These are phyloP conservation scores for Fraxinus ornus DNA, from an alignment of 305 asterid species.

Conservation along the genomic window DNA sequence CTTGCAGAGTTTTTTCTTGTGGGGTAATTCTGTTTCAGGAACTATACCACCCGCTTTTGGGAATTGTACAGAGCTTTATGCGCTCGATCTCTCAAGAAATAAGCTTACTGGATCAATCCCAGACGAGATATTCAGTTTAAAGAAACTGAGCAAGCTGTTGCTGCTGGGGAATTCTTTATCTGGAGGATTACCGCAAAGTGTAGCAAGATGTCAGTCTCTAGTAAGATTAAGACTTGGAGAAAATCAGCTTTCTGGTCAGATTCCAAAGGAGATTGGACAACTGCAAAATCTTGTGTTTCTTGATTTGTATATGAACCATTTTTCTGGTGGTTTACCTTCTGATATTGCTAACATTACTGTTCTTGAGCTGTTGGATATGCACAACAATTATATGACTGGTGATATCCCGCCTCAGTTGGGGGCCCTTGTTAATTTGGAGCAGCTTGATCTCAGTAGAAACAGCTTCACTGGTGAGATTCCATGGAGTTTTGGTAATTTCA, in stretches of 20 bases:
- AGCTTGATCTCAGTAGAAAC: conserved; percentile 85
- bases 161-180: conserved; percentile 72
- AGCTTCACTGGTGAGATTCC: conserved; percentile 75
- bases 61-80: conserved; percentile 76
- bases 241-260: conserved; percentile 83
- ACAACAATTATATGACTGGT: conserved; percentile 62
- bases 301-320: conserved; percentile 81
- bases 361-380: conserved; percentile 81
- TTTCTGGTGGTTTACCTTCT: conserved; percentile 73
- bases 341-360: conserved; percentile 63
- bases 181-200: conserved; percentile 59
- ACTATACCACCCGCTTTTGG: conserved; percentile 70
- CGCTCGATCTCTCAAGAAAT: conserved; percentile 81
- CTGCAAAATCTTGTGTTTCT: conserved; percentile 89
- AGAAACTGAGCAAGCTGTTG: conserved; percentile 79
- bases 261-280: conserved; percentile 80
- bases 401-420: conserved; percentile 65
- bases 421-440: conserved; percentile 66
- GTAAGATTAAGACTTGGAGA: conserved; percentile 86
- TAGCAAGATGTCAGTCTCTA: conserved; percentile 73
- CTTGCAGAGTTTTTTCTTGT: conserved; percentile 75
- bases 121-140: conserved; percentile 65
- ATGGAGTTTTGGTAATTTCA: conserved; percentile 71
- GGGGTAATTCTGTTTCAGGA: conserved; percentile 87
- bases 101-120: conserved; percentile 81